Base-by-base conservation (phyloP, 768 basidiomycete species). In the Nidularia sp. region DNA sequence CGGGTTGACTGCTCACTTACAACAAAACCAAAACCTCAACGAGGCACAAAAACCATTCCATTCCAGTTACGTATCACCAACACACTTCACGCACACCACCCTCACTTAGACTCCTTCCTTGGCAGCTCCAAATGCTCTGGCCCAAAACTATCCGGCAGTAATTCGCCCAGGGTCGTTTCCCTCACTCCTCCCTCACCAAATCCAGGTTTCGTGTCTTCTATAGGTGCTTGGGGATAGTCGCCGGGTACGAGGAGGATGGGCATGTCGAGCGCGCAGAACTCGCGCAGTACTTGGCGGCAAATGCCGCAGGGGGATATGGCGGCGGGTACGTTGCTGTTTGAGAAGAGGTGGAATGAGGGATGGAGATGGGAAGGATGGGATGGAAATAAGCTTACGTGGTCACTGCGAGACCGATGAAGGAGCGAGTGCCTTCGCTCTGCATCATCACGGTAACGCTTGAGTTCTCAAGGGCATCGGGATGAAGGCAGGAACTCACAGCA, bases 261-360 rank as follows among this genome's bases (percentile, higher is more conserved):
- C 76, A 87, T 88, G 25, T 84, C 73, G 35, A 81, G 77, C 5
- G 79, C 66, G 60, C 90, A 93, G 60, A 96, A 95, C 61, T 96
- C 93, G 53, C 90, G 83, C 47, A 93, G 78, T 47, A 97, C 80
- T 65, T 98, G 95, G 6, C 96, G 86, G 60, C 95, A 99, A 45
- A 95, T 84, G 2, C 96, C 96, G 66, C 97, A 98, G 0, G 96
- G 96, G 1, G 93, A 88, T 45, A 89, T 72, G 0, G 85, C 64
- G 0, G 74, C 63, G 0, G 77, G 60, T 2, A 95, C 84, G 56
- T 96, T 88, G 15, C 91, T 94, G 61, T 4, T 36, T 22, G 6
- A 35, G 42, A 13, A 51, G 22, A 33, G 9, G 41, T 6, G 29
- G 12, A 7, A 32, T 36, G 29, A 42, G 32, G 15, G 22, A 31